These are phyloP conservation scores for Phytophthora ramorum DNA, from an alignment of 352 stramenopile genomes.

Conservation along the genomic window DNA sequence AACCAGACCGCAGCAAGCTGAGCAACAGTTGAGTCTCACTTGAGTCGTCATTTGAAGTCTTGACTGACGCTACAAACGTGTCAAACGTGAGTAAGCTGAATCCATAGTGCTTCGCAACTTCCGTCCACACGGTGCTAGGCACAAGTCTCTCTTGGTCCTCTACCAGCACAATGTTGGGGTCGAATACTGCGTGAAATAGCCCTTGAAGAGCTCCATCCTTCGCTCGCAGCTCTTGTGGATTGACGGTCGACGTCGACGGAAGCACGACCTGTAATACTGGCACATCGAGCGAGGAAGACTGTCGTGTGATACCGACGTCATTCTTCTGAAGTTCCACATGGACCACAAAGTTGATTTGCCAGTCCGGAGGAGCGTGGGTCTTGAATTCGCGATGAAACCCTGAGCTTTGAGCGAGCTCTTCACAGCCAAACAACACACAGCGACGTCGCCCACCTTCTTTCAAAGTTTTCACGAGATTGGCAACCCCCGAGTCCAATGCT, in stretches of 20 bases:
- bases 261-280: conserved; percentile 20
- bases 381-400: conserved; percentile 27
- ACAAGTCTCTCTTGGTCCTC: conserved; percentile 30
- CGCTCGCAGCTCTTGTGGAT: not conserved
- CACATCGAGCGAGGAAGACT: conserved; percentile 7
- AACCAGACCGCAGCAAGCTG: conserved; percentile 34
- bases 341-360: conserved; percentile 35
- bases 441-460: conserved; percentile 29
- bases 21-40: conserved; percentile 33
- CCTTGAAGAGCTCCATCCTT: conserved; percentile 10
- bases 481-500: conserved; percentile 8
- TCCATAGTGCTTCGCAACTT: conserved; percentile 31
- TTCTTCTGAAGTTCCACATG: conserved; percentile 13
- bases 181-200: conserved; percentile 43
- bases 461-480: conserved; percentile 20
- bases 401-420: conserved; percentile 21
- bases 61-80: conserved; percentile 24
- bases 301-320: not conserved
- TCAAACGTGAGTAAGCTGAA: conserved; percentile 38
- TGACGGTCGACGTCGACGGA: not conserved
- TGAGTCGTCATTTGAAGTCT: conserved; percentile 27
- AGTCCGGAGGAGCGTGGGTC: conserved; percentile 14
- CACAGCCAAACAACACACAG: conserved; percentile 36
- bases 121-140: not conserved
- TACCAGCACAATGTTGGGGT: conserved; percentile 42